Evolutionary conservation across 2,329 filamentous ascomycete genomes (phyloP).

Genomic region (Juglanconis juglandina): DNA sequence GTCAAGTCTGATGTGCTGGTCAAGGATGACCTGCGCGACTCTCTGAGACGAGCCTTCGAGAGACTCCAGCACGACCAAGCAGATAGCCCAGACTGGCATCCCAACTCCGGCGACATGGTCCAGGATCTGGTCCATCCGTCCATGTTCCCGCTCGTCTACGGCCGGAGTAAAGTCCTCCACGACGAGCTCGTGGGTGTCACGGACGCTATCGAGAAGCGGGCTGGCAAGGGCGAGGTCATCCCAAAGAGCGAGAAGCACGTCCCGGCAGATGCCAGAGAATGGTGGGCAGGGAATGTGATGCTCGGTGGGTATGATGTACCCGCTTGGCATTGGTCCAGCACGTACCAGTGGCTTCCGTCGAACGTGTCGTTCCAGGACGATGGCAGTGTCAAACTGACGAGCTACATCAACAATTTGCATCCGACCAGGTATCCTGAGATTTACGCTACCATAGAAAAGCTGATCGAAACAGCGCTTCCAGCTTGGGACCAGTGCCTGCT

Average conservation of each 20-base stretch:
- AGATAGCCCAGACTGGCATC: conserved; percentile 46
- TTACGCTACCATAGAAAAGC: conserved; percentile 17
- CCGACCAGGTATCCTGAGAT: conserved; percentile 13
- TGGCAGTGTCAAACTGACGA: conserved; percentile 13
- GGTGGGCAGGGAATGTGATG: not conserved
- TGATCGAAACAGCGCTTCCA: conserved; percentile 7
- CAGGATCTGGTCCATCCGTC: conserved; percentile 54
- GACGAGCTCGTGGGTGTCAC: not conserved
- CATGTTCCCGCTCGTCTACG: conserved; percentile 49
- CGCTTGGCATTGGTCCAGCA: conserved; percentile 2
- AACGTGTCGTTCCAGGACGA: conserved; percentile 16
- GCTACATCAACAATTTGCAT: conserved; percentile 20
- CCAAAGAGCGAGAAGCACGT: not conserved
- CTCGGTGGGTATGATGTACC: not conserved
- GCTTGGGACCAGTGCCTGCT: conserved; percentile 1
- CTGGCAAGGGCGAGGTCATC: conserved; percentile 10
- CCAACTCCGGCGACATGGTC: conserved; percentile 44
- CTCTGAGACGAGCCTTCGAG: conserved; percentile 3
- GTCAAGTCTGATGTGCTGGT: conserved; percentile 14
- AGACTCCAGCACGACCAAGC: conserved; percentile 39
- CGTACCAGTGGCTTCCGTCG: conserved; percentile 21
- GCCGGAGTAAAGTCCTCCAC: conserved; percentile 28
- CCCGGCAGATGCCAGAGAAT: not conserved
- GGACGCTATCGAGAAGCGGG: conserved; percentile 6
- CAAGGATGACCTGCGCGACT: conserved; percentile 5